phyloP scores from a whole-genome alignment of 345 rosid species.

The Aethionema arabicum region DNA sequence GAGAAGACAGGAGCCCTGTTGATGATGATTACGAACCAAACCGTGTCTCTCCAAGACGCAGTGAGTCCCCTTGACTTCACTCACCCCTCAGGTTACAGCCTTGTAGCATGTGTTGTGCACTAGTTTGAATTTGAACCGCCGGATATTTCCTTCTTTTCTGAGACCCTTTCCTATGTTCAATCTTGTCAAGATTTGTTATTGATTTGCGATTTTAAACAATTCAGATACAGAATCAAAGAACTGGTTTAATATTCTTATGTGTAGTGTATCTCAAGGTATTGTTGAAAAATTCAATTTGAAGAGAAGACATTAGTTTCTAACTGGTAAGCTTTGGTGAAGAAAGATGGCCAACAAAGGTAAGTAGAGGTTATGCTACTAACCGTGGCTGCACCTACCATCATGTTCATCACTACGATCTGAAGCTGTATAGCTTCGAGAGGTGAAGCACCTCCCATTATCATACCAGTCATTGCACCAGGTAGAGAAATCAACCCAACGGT shows the following conservation, averaged over 20 bases:
- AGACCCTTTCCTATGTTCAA: conserved; percentile 2
- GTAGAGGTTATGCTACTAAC: conserved; percentile 81
- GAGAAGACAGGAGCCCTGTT: conserved; percentile 31
- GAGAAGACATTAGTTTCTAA: conserved; percentile 61
- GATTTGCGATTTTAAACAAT: no score
- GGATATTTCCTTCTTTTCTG: conserved; percentile 12
- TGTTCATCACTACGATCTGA: conserved; percentile 96
- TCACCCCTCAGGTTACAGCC: conserved; percentile 4
- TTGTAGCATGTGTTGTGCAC: conserved; percentile 29
- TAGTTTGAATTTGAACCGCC: conserved; percentile 1
- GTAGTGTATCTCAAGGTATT: neutral
- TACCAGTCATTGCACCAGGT: conserved; percentile 91
- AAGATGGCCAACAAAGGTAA: conserved; percentile 83
- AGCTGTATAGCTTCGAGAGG: conserved; percentile 87
- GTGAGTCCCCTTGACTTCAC: conserved; percentile 39
- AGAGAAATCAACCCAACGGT: conserved; percentile 89
- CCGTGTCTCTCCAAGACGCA: conserved; percentile 36
- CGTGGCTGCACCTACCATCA: conserved; percentile 78
- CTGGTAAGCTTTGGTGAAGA: conserved; percentile 84
- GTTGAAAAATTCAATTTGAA: conserved; percentile 33
- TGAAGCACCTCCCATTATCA: conserved; percentile 97
- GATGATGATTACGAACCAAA: conserved; percentile 38
- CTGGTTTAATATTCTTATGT: neutral
- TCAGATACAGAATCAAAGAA: neutral
- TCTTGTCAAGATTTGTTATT: neutral